Evolutionary conservation across 495 filamentous ascomycete genomes (phyloP), one percentile per base, ranked within the genome.

Genomic region (Penicillium ucsense): DNA sequence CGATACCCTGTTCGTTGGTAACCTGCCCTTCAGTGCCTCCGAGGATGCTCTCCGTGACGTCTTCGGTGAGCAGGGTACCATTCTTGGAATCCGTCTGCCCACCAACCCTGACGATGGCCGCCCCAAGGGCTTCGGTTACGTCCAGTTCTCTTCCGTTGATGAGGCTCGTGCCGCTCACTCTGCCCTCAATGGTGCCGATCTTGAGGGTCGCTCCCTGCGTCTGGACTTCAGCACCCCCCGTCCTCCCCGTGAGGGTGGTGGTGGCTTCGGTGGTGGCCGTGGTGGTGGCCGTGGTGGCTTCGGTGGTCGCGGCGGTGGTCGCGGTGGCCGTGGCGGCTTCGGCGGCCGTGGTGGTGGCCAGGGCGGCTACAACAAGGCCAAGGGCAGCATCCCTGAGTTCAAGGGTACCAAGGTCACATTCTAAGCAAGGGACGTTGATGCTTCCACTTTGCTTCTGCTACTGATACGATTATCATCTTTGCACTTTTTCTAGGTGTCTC

Each of bases 101-200:
- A 97, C 91, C 48, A 88, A 97, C 60, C 75, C 69, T 75, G 89
- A 95, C 31, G 79, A 82, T 50, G 92, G 91, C 41, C 80, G 82
- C 46, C 85, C 80, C 63, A 96, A 97, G 80, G 92, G 92, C 45
- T 97, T 94, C 64, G 94, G 87, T 41, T 98, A 98, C 65, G 84
- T 98, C 43, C 82, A 84, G 56, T 95, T 86, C 74, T 66, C 69
- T 36, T 86, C 83, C 8, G 68, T 94, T 43, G 92, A 95, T 8
- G 90, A 96, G 59, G 88, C 92, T 45, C 85, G 83, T 68, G 66
- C 68, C 46, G 92, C 85, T 30, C 82, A 86, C 50, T 78, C 83
- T 54, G 70, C 71, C n/a, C 82, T 88, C 65, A 80, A 83, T 44
- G 92, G 92, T 50, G 70, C 75, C 49, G 78, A 85, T 38, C 74